Evolutionary conservation across 2,329 filamentous ascomycete genomes (phyloP).

Genomic region (Cercospora sesami): DNA sequence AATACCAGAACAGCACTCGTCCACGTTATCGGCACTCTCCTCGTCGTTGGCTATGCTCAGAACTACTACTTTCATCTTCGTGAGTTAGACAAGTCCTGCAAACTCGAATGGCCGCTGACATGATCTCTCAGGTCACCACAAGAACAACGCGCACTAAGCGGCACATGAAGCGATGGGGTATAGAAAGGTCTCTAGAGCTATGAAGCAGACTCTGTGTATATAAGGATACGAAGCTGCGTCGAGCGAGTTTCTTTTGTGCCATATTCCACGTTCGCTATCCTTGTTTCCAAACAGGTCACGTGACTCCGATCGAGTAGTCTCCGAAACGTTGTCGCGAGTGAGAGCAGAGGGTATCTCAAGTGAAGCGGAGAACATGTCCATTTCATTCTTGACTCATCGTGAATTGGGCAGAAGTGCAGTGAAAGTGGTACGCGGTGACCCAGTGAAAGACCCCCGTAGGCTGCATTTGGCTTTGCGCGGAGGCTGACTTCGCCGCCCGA

Average conservation of each 20-base stretch:
- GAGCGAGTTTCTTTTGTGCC: slow-evolving; percentile 14
- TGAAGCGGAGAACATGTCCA: background rate
- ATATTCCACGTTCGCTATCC: background rate
- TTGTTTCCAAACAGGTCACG: background rate
- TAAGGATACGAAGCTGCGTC: slow-evolving; percentile 24
- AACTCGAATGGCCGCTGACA: background rate
- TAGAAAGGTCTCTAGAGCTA: slow-evolving; percentile 16
- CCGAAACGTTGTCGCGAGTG: background rate
- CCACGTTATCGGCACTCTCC: slow-evolving; percentile 76
- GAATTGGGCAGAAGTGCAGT: background rate
- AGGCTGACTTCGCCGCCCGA: slow-evolving; percentile 3
- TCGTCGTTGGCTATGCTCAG: slow-evolving; percentile 87
- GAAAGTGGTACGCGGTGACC: background rate
- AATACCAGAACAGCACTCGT: slow-evolving; percentile 67
- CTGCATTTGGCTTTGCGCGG: slow-evolving; percentile 5
- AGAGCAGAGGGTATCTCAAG: background rate
- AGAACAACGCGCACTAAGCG: slow-evolving; percentile 95
- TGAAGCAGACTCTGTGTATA: slow-evolving; percentile 25
- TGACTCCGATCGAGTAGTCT: background rate
- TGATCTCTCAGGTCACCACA: slow-evolving; percentile 82
- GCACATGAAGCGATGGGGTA: background rate
- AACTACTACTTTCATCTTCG: slow-evolving; percentile 99
- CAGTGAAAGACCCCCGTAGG: background rate
- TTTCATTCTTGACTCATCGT: background rate
- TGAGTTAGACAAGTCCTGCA: slow-evolving; percentile 55